A percentile compares a stretch with the other conserved stretches of the same genome.
phyloP scores from a whole-genome alignment of 345 rosid genomes.

The Ailanthus altissimus region DNA sequence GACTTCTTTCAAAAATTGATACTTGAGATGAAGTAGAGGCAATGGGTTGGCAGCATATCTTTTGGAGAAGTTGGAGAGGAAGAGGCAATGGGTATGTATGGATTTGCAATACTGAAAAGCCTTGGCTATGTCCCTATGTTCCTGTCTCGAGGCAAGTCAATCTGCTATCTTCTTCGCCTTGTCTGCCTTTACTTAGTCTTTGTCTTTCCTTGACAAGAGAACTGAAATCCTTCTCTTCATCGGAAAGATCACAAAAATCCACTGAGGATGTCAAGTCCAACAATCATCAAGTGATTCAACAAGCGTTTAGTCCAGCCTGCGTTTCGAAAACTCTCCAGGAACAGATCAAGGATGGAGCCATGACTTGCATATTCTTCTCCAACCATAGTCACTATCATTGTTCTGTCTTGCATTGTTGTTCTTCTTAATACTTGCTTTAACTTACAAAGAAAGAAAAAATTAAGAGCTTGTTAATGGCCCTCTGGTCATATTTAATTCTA shows the following conservation, averaged over 20 bases:
- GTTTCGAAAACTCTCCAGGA: slow-evolving; percentile 49
- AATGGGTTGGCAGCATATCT: slow-evolving; percentile 10
- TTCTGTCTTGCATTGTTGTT: slow-evolving; percentile 34
- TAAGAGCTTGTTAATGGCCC: not conserved
- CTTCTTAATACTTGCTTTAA: slow-evolving; percentile 33
- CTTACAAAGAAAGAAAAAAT: not conserved
- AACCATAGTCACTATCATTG: slow-evolving; percentile 48
- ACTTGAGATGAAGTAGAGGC: slow-evolving; percentile 3
- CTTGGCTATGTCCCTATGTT: too few species aligned
- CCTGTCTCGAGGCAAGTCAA: too few species aligned
- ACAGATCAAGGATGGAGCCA: slow-evolving; percentile 47
- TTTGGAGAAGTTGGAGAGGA: slow-evolving; percentile 4
- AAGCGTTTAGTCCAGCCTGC: slow-evolving; percentile 40
- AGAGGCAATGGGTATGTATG: slow-evolving; percentile 46
- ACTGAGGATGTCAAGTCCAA: slow-evolving; percentile 47
- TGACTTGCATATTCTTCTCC: slow-evolving; percentile 44
- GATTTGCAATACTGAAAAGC: slow-evolving; percentile 40
- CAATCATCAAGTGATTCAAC: slow-evolving; percentile 51
- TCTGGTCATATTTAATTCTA: not conserved
- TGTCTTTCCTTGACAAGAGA: too few species aligned
- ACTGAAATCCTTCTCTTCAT: too few species aligned
- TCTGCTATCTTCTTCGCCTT: too few species aligned
- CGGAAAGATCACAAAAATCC: too few species aligned
- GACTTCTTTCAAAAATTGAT: slow-evolving; percentile 26
- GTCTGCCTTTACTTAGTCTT: too few species aligned